Evolutionary conservation across 2,329 filamentous ascomycete genomes (phyloP).

Genomic region (Penicillium sp.): DNA sequence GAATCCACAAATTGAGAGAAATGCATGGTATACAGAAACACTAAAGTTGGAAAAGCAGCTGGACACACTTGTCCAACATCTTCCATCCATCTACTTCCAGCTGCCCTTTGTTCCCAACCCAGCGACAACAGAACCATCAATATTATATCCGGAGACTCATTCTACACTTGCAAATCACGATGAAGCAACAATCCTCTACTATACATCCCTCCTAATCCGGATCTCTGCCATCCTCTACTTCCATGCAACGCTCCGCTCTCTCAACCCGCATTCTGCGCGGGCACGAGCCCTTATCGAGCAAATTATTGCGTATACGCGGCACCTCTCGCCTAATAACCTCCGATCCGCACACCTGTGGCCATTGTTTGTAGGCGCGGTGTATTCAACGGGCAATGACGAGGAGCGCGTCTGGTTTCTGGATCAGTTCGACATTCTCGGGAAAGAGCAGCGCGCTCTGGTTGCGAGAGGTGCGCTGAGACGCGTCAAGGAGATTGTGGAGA

Average conservation of each 20-base stretch:
- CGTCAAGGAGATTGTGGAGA: slow-evolving; percentile 15
- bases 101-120: background rate
- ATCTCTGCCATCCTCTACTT: slow-evolving; percentile 14
- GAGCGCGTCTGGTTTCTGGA: slow-evolving; percentile 15
- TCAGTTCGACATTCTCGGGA: slow-evolving; percentile 13
- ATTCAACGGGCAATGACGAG: slow-evolving; percentile 13
- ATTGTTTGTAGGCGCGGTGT: slow-evolving; percentile 15
- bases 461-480: slow-evolving; percentile 11
- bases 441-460: slow-evolving; percentile 9
- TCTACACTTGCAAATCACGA: background rate
- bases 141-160: background rate
- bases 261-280: slow-evolving; percentile 1
- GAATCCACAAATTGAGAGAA: background rate
- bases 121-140: background rate
- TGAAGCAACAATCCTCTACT: slow-evolving; percentile 9
- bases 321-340: slow-evolving; percentile 13
- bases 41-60: slow-evolving; percentile 10
- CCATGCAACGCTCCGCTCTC: slow-evolving; percentile 14
- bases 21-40: background rate
- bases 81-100: slow-evolving; percentile 2
- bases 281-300: slow-evolving; percentile 9
- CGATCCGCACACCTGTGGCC: slow-evolving; percentile 16
- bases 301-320: slow-evolving; percentile 11
- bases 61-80: slow-evolving; percentile 10
- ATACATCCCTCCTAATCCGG: slow-evolving; percentile 15